These are phyloP conservation scores for Annulohypoxylon nitens DNA, from an alignment of 495 filamentous ascomycete genomes.

Conservation along the genomic window DNA sequence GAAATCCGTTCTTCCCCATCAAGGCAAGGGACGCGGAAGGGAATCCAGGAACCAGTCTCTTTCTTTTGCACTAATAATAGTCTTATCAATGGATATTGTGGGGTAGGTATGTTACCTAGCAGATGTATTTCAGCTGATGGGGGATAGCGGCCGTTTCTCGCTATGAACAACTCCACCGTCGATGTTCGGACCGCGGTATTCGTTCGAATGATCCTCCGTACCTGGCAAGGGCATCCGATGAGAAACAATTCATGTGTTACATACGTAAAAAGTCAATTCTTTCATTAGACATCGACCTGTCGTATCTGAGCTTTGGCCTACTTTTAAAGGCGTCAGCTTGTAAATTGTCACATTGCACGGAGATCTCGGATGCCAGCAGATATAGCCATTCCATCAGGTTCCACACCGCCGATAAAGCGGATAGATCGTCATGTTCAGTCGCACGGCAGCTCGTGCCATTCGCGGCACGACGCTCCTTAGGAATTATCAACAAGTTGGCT, in stretches of 20 bases:
- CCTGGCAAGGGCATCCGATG: background rate
- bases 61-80: slow-evolving; percentile 29
- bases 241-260: background rate
- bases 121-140: slow-evolving; percentile 9
- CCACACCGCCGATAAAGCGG: slow-evolving; percentile 11
- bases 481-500: slow-evolving; percentile 10
- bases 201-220: slow-evolving; percentile 6
- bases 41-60: slow-evolving; percentile 8
- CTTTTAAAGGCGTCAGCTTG: slow-evolving; percentile 14
- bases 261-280: background rate
- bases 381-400: slow-evolving; percentile 4
- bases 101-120: slow-evolving; percentile 13
- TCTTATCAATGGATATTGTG: slow-evolving; percentile 21
- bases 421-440: slow-evolving; percentile 37
- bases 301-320: background rate
- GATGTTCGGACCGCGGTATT: slow-evolving; percentile 1
- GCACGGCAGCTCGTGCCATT: slow-evolving; percentile 25
- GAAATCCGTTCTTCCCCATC: slow-evolving; percentile 11
- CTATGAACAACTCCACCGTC: slow-evolving; percentile 14
- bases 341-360: slow-evolving; percentile 3
- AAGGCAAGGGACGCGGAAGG: background rate
- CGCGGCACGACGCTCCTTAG: slow-evolving; percentile 28
- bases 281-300: background rate
- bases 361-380: slow-evolving; percentile 10
- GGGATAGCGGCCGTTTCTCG: slow-evolving; percentile 43